These are phyloP conservation scores for Wilcoxina mikolae DNA, from an alignment of 495 filamentous ascomycete genomes.

Conservation along the genomic window DNA sequence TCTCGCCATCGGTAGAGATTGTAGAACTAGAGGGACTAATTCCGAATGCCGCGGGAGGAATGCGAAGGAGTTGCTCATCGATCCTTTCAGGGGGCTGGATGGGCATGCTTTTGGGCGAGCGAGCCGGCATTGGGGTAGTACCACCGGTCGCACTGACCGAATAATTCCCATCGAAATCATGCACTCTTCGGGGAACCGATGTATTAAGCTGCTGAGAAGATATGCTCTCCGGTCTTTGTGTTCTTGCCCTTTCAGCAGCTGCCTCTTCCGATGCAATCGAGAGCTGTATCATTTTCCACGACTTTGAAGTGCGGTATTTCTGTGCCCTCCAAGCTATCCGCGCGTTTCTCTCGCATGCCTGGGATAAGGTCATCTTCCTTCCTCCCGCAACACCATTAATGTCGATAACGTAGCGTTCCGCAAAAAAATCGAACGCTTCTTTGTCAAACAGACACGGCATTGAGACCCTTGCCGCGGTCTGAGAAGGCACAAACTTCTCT, in stretches of 20 bases:
- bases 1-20: slow-evolving; percentile 24
- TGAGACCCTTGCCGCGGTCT: slow-evolving; percentile 17
- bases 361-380: slow-evolving; percentile 10
- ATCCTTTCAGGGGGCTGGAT: background rate
- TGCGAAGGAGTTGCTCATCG: background rate
- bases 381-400: slow-evolving; percentile 13
- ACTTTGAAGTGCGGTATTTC: slow-evolving; percentile 22
- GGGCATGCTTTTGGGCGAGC: background rate
- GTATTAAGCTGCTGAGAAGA: background rate
- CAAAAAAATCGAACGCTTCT: slow-evolving; percentile 19
- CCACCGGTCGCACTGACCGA: slow-evolving; percentile 1
- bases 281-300: slow-evolving; percentile 21
- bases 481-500: slow-evolving; percentile 18
- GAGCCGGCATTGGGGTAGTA: slow-evolving; percentile 10
- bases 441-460: slow-evolving; percentile 22
- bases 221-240: background rate
- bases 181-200: background rate
- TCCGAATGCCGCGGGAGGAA: slow-evolving; percentile 22
- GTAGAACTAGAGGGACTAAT: slow-evolving; percentile 19
- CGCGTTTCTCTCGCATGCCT: slow-evolving; percentile 23
- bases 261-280: slow-evolving; percentile 19
- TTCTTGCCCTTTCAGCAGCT: slow-evolving; percentile 5
- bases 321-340: slow-evolving; percentile 19
- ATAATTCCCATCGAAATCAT: slow-evolving; percentile 5
- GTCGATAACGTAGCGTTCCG: slow-evolving; percentile 15